Base-by-base conservation (phyloP, 768 basidiomycete species). In the Candolleomyces aberdarensis region DNA sequence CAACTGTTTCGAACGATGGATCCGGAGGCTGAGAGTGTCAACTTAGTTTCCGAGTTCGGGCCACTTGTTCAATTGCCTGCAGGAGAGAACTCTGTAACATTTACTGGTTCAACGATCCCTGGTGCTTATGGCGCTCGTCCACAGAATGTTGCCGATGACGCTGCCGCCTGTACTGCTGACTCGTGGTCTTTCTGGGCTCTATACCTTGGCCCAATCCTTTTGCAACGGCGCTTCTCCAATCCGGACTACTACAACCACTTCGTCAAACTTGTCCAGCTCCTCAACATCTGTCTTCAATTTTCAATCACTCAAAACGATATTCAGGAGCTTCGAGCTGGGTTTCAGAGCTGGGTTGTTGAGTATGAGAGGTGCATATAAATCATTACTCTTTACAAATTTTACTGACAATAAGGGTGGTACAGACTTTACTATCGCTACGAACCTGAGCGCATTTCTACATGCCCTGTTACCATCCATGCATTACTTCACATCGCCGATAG, bases 311-410 rank as follows among this genome's bases (percentile, higher is more conserved):
- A 49, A 1, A 50, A 26, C 0, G 69, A 78, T 22, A 59, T 79
- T 14, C 58, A 70, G 5, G 26, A 57, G 0, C 54, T 78, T 0
- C 62, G 72, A 19, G 14, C 11, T 4, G 66, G 65, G 0, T 75
- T 80, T 50, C 58, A 66, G 3, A 22, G 57, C 0, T 80, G 78
- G 79, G 77, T 80, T 2, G 11, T 67, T 43, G 54, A 71, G 2
- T 81, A 73, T 62, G 78, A 82, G 65, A 58, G 56, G 77, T 78
- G 55, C 15, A 71, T 62, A n/a, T n/a, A n/a, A n/a, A n/a, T n/a
- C n/a, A n/a, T 13, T 29, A 19, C 2, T 20, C 20, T 50, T 13
- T 5, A 3, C 19, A 11, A 11, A 19, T 13, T 26, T 26, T 3
- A 26, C 26, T 26, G 26, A 26, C 2, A 26, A 26, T 1, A 1